phyloP scores from a whole-genome alignment of 1,284 basidiomycete genomes.

The Mrakiaceae sp. region DNA sequence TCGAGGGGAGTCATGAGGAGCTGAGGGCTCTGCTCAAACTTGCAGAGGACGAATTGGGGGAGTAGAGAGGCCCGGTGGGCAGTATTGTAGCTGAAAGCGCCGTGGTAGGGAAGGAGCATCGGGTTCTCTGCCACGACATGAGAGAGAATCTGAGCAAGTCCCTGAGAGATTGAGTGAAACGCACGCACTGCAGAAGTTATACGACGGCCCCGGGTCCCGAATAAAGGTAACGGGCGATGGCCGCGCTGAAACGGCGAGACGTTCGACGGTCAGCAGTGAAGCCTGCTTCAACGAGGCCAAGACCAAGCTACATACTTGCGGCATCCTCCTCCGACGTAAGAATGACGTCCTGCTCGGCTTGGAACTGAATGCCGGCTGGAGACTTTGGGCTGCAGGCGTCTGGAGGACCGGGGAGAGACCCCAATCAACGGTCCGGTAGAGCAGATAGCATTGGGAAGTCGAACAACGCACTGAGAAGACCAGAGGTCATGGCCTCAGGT shows the following conservation, averaged over 20 bases:
- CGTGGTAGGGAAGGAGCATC: not conserved
- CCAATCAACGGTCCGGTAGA: not conserved
- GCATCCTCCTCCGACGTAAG: not conserved
- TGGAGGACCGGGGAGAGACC: not conserved
- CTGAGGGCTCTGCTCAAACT: conserved; percentile 27
- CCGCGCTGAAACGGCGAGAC: not conserved
- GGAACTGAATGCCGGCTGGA: not conserved
- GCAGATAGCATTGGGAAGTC: not conserved
- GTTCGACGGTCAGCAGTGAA: not conserved
- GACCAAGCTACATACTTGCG: not conserved
- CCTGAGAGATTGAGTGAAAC: not conserved
- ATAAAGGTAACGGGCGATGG: not conserved
- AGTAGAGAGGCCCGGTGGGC: conserved; percentile 18
- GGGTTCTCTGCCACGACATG: not conserved
- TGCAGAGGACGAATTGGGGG: conserved; percentile 34
- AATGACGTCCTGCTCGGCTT: not conserved
- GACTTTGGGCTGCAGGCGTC: not conserved
- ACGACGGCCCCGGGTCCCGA: not conserved
- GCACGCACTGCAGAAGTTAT: conserved; percentile 5
- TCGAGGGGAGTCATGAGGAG: conserved; percentile 33
- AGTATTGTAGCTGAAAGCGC: not conserved
- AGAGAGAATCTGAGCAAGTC: not conserved
- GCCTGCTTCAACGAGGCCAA: not conserved
- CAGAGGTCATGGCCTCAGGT: not conserved
- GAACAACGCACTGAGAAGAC: not conserved